phyloP scores from a whole-genome alignment of 805 yeast genomes.

The Saccharomycopsis sp. region DNA sequence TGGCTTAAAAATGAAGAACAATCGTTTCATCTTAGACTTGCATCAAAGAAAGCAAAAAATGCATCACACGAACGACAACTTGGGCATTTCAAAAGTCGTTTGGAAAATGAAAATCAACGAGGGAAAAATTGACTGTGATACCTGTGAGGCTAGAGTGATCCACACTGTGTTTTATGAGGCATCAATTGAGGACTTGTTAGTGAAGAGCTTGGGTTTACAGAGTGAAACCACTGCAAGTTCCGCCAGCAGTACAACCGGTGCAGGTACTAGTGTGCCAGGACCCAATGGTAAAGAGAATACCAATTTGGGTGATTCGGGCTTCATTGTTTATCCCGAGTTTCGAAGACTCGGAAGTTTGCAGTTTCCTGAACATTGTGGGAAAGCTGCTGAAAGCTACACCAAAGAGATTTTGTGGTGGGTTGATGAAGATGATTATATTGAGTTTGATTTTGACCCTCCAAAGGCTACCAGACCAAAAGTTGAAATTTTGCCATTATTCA shows the following conservation, averaged over 20 bases:
- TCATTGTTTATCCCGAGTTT: slow-evolving; percentile 9
- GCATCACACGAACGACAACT: slow-evolving; percentile 34
- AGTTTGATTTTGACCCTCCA: slow-evolving; percentile 45
- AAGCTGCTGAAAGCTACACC: background rate
- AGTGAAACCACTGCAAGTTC: slow-evolving; percentile 20
- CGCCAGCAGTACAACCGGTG: background rate
- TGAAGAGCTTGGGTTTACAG: slow-evolving; percentile 27
- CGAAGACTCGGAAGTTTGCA: background rate
- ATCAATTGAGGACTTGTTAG: slow-evolving; percentile 36
- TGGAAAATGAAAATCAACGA: slow-evolving; percentile 51
- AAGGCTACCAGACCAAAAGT: slow-evolving; percentile 35
- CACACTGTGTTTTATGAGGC: slow-evolving; percentile 55
- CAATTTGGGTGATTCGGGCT: background rate
- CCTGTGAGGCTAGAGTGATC: slow-evolving; percentile 60
- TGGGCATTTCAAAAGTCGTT: slow-evolving; percentile 35
- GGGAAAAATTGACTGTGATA: slow-evolving; percentile 61
- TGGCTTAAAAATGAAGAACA: slow-evolving; percentile 56
- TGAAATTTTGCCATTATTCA: slow-evolving; percentile 37
- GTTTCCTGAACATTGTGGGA: too few relatives aligned
- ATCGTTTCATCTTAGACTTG: slow-evolving; percentile 45
- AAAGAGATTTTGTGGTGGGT: slow-evolving; percentile 42
- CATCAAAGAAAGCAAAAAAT: slow-evolving; percentile 45
- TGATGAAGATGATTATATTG: slow-evolving; percentile 68
- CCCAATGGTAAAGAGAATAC: background rate
- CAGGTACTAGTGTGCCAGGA: background rate